Evolutionary conservation across 2,329 filamentous ascomycete genomes (phyloP).

Genomic region (Dactylella cylindrospora): DNA sequence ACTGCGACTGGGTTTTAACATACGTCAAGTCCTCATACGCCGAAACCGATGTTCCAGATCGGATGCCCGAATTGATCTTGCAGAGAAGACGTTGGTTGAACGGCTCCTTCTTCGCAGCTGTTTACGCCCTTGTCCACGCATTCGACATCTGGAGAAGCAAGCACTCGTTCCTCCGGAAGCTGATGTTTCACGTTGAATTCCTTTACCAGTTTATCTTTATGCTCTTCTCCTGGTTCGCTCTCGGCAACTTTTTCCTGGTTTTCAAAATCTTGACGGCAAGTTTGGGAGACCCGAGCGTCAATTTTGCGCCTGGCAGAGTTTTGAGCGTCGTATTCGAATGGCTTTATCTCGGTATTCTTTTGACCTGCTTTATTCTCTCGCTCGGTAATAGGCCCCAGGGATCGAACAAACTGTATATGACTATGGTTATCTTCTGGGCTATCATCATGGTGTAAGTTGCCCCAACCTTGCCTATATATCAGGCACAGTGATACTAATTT

Average conservation of each 20-base stretch:
- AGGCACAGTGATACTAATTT: constrained; percentile 1
- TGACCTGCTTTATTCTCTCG: constrained; percentile 92
- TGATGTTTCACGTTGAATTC: constrained; percentile 90
- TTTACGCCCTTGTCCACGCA: constrained; percentile 93
- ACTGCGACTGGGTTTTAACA: constrained; percentile 94
- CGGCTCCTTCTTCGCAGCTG: constrained; percentile 94
- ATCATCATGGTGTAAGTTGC: constrained; percentile 79
- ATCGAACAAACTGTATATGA: constrained; percentile 89
- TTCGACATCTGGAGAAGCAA: constrained; percentile 94
- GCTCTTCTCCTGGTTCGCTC: constrained; percentile 98
- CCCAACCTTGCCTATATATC: background rate
- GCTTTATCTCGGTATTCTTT: constrained; percentile 86
- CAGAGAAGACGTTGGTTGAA: constrained; percentile 97
- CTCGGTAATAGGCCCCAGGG: constrained; percentile 94
- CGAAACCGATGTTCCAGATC: constrained; percentile 94
- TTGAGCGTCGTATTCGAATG: constrained; percentile 91
- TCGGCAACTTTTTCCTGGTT: constrained; percentile 97
- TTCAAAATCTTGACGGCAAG: constrained; percentile 95
- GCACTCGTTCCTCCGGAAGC: constrained; percentile 81
- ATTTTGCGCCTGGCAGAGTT: constrained; percentile 75
- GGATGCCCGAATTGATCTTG: constrained; percentile 89
- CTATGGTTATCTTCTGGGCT: constrained; percentile 98
- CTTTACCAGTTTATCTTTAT: constrained; percentile 93
- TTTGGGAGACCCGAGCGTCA: constrained; percentile 67
- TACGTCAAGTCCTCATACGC: constrained; percentile 97